Base-by-base conservation (phyloP, 345 rosid genomes). In the Arabis hirsuta region DNA sequence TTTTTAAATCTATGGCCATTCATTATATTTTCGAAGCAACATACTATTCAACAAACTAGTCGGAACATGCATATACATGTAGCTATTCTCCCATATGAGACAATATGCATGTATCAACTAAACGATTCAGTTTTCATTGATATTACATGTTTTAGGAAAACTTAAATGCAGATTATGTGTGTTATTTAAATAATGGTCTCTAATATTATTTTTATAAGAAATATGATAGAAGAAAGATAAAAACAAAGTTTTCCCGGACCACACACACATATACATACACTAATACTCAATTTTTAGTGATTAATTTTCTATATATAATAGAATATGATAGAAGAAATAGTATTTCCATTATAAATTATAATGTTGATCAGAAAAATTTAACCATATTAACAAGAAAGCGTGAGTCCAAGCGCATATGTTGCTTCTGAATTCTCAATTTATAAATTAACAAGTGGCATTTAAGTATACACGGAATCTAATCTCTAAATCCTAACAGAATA, bases 401-500 rank as follows among this genome's bases (percentile, higher is more conserved):
- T 55, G 50, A 62, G 63, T 53, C 48, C 20, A 44, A 62, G 32
- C 31, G 41, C 13, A 54, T 55, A 47, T 22, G 24, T 29, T 29
- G 32, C 34, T 50, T 74, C 44, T 58, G 53, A 73, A 29, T 48
- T 74, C 41, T 58, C 6, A 7, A 34, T 6, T 34, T 34, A 34
- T 34, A 66, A 43, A n/a, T 52, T 59, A 47, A 32, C 56, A 67
- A 67, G 68, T 74, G 0, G 69, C 56, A 32, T 11, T 59, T 42
- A 22, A 67, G 13, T 29, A 57, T 43, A 45, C 13, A 53, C 2
- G 71, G 56, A 68, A 76, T 76, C 65, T 69, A 62, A 55, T 69
- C 65, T 62, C 34, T 62, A 60, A 56, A 48, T 31, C 45, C 7
- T 41, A 48, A 46, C 39, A 60, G 65, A 63, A 69, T 47, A 55